A percentile compares a stretch with the other conserved stretches of the same genome.
These are phyloP conservation scores for Pichia insulana DNA, from an alignment of 805 yeast genomes.

Conservation along the genomic window DNA sequence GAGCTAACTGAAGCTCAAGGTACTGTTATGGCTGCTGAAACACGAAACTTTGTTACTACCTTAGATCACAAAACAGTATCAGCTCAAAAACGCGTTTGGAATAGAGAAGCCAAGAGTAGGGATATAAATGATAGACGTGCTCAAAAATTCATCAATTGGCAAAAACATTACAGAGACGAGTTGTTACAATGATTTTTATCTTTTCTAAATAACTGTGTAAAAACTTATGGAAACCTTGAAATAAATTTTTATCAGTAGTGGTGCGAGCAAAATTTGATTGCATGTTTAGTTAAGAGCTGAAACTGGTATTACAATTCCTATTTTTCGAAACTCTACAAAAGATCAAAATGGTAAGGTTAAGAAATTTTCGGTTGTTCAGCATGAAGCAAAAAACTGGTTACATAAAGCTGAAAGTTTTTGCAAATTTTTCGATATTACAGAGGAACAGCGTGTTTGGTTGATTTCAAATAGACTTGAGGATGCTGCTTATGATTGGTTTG, in stretches of 20 bases:
- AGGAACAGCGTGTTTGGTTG: no score
- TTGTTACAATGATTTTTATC: conserved; percentile 33
- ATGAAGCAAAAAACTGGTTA: no score
- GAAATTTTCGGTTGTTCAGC: no score
- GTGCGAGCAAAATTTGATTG: no score
- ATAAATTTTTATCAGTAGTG: not conserved
- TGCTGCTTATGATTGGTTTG: no score
- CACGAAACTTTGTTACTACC: conserved; percentile 41
- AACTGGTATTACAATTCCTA: no score
- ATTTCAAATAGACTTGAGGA: no score
- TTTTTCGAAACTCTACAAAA: no score
- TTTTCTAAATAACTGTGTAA: not conserved
- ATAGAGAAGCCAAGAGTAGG: conserved; percentile 39
- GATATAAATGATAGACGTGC: conserved; percentile 49
- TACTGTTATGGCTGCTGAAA: conserved; percentile 71
- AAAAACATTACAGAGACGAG: conserved; percentile 77
- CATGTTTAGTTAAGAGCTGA: no score
- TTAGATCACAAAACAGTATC: conserved; percentile 34
- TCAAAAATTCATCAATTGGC: conserved; percentile 67
- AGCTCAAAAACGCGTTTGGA: conserved; percentile 51
- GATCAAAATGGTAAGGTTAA: no score
- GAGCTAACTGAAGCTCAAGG: conserved; percentile 55
- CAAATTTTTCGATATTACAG: no score
- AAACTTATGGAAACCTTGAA: not conserved
- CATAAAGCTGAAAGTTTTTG: no score